A percentile compares a stretch with the other conserved stretches of the same genome.
Evolutionary conservation across 2,329 filamentous ascomycete genomes (phyloP).

Genomic region (Calonectria henricotiae): DNA sequence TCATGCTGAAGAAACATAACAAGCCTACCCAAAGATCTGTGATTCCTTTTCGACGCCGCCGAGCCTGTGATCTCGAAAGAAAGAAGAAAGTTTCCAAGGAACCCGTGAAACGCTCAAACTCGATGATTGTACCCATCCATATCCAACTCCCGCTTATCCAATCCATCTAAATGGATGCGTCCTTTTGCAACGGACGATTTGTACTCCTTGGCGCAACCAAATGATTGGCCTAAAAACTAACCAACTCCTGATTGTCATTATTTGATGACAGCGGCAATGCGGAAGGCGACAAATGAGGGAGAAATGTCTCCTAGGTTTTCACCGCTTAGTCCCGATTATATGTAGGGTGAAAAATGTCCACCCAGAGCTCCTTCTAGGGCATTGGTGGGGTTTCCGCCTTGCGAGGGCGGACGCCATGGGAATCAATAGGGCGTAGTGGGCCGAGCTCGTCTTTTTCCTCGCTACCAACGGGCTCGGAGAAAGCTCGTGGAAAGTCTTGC

Average conservation of each 20-base stretch:
- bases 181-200: not conserved
- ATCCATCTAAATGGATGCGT: slow-evolving; percentile 20
- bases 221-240: slow-evolving; percentile 8
- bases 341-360: not conserved
- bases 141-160: slow-evolving; percentile 29
- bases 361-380: slow-evolving; percentile 45
- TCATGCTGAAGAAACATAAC: slow-evolving; percentile 19
- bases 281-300: not conserved
- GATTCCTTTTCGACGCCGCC: slow-evolving; percentile 28
- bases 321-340: not conserved
- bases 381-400: slow-evolving; percentile 52
- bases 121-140: slow-evolving; percentile 18
- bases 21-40: slow-evolving; percentile 13
- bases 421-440: slow-evolving; percentile 49
- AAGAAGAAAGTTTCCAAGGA: slow-evolving; percentile 25
- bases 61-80: slow-evolving; percentile 22
- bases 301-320: not conserved
- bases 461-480: slow-evolving; percentile 52
- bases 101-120: slow-evolving; percentile 23
- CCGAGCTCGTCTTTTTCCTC: slow-evolving; percentile 52
- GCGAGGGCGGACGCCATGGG: slow-evolving; percentile 48
- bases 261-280: slow-evolving; percentile 6
- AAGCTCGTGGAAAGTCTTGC: slow-evolving; percentile 46
- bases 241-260: slow-evolving; percentile 26
- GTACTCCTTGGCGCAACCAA: slow-evolving; percentile 8